These are phyloP conservation scores for Syncephalastrum contaminatum DNA, from an alignment of 371 early-diverging fungal genomes.

Conservation along the genomic window DNA sequence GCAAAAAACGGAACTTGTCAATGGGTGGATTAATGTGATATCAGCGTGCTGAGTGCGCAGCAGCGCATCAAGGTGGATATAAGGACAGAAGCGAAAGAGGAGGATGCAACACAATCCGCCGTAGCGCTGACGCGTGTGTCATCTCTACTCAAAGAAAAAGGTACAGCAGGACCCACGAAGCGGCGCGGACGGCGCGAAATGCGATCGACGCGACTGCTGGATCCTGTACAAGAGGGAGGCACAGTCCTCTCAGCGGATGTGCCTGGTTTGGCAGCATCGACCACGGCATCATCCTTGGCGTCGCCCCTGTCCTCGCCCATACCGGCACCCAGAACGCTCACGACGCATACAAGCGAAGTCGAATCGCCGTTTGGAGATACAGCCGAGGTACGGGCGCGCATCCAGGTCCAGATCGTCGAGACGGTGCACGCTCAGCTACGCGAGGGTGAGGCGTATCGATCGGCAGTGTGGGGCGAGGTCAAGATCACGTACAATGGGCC, in stretches of 20 bases:
- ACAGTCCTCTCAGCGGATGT: too few relatives aligned
- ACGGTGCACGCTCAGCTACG: constrained; percentile 43
- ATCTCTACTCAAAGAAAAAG: constrained; percentile 32
- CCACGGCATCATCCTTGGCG: too few relatives aligned
- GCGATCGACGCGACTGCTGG: constrained; percentile 27
- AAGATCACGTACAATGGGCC: constrained; percentile 38
- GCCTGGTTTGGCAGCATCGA: too few relatives aligned
- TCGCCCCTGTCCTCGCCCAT: neutral
- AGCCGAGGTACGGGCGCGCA: constrained; percentile 7
- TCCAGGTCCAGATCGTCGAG: constrained; percentile 40
- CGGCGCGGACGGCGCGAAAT: constrained; percentile 47
- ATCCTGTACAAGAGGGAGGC: constrained; percentile 15
- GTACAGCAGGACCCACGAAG: constrained; percentile 14
- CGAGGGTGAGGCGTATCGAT: constrained; percentile 37
- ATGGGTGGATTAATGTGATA: neutral
- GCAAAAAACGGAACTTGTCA: neutral
- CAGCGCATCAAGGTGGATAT: constrained; percentile 35
- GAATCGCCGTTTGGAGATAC: constrained; percentile 13
- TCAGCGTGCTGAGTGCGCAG: constrained; percentile 20
- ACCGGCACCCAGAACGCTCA: neutral
- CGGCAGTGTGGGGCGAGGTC: constrained; percentile 50
- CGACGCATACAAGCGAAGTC: too few relatives aligned
- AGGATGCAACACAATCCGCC: constrained; percentile 29
- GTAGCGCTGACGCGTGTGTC: constrained; percentile 36
- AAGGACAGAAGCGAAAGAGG: constrained; percentile 31